A percentile compares a stretch with the other conserved stretches of the same genome.
Evolutionary conservation across 2,329 filamentous ascomycete genomes (phyloP).

Genomic region (Diaporthe sp.): DNA sequence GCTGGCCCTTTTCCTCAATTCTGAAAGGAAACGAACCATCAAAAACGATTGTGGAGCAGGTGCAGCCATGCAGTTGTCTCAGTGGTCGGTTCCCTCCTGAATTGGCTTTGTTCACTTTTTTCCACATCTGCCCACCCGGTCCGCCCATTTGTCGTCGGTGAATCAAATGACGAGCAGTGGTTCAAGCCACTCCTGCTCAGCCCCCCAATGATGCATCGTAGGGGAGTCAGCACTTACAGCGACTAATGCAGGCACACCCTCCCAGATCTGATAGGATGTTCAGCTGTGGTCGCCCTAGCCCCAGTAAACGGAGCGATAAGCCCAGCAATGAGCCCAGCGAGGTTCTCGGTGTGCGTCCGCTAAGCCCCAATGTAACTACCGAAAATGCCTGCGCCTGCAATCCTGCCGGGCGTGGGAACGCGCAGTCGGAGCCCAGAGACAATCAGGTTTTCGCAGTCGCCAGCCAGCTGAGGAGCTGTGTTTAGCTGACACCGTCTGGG

Average conservation of each 20-base stretch:
- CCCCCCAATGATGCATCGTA: slow-evolving; percentile 17
- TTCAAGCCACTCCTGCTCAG: slow-evolving; percentile 3
- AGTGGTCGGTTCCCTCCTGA: too few species aligned
- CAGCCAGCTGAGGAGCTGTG: not conserved
- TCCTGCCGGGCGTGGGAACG: not conserved
- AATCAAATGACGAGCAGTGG: not conserved
- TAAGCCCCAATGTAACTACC: slow-evolving; percentile 3
- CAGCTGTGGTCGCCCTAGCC: not conserved
- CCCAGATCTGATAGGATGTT: not conserved
- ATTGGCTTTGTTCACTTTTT: not conserved
- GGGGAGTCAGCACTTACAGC: slow-evolving; percentile 8
- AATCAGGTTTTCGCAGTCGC: not conserved
- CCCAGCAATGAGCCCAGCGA: slow-evolving; percentile 2
- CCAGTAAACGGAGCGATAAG: not conserved
- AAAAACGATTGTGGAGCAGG: not conserved
- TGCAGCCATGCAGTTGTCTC: not conserved
- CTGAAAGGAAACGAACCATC: not conserved
- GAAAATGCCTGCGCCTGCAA: not conserved
- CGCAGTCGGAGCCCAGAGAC: not conserved
- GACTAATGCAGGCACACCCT: slow-evolving; percentile 27
- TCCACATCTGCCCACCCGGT: not conserved
- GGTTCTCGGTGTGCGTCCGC: not conserved
- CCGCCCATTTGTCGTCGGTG: not conserved
- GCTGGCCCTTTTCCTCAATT: not conserved
- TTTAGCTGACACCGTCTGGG: not conserved